Base-by-base conservation (phyloP, 2,329 filamentous ascomycete species). In the Venturia effusa region DNA sequence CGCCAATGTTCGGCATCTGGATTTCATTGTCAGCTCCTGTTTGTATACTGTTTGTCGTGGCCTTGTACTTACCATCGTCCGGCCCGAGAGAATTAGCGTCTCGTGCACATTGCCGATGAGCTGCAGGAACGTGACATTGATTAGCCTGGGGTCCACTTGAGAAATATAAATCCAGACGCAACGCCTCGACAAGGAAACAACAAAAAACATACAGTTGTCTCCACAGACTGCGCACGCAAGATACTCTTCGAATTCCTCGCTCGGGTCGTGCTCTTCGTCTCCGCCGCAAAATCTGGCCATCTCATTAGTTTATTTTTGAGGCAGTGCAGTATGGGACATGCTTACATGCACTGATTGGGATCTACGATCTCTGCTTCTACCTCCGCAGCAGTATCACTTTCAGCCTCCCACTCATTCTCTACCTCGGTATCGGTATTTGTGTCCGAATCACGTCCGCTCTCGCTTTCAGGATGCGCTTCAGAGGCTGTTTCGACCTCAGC, bases 31-130 rank as follows among this genome's bases (percentile, higher is more conserved):
- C 27, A 62, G 68, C 69, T 61, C 73, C 37, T 64, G 54, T 61
- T 59, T 66, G 41, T 63, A 40, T 61, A 57, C 32, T 66, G 55
- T 65, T 60, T 34, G 45, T 59, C 40, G 45, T 63, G 61, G 66
- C 63, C 22, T 51, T 39, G 48, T 59, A 72, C 82, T 74, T 82
- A 92, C 89, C 83, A 74, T 87, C 82, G 66, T 84, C 82, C 67
- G 81, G 76, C 69, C 78, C 78, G 70, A 89, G 77, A 67, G 84
- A 84, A 65, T 83, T 83, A 73, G 85, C 84, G 73, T 88, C 84
- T 72, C 88, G 86, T 65, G 91, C 92, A 77, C 93, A 97, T 82
- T 94, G 88, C 74, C 88, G 87, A 79, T 97, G 93, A 71, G 92
- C 93, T 96, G 79, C 73, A 79, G 76, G 74, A 76, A 71, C 73